phyloP scores from a whole-genome alignment of 1,139 yeast genomes.

The Geotrichum siamense region DNA sequence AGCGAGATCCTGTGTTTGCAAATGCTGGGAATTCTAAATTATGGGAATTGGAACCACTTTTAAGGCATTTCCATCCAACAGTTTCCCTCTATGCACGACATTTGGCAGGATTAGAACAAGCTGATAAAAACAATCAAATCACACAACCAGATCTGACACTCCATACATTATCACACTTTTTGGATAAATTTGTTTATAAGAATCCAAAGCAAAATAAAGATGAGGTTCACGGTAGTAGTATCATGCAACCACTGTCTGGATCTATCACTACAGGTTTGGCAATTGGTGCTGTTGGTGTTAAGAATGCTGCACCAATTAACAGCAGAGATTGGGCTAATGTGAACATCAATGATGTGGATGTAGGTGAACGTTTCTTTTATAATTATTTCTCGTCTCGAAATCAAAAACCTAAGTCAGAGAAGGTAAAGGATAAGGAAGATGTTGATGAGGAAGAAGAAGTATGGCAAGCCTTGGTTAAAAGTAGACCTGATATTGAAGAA shows the following conservation, averaged over 20 bases:
- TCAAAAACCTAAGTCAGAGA: constrained; percentile 28
- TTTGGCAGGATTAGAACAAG: constrained; percentile 18
- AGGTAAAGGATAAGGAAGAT: constrained; percentile 21
- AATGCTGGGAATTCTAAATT: constrained; percentile 72
- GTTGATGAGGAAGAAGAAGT: constrained; percentile 44
- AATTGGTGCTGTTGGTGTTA: constrained; percentile 40
- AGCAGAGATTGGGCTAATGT: constrained; percentile 75
- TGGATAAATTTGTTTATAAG: constrained; percentile 91
- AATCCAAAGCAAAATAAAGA: constrained; percentile 72
- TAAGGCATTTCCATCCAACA: constrained; percentile 88
- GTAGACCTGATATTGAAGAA: constrained; percentile 68
- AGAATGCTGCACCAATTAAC: constrained; percentile 51
- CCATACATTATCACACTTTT: constrained; percentile 79
- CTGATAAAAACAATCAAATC: background rate
- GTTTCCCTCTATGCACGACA: constrained; percentile 67
- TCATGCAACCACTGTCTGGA: constrained; percentile 98
- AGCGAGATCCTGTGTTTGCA: constrained; percentile 86
- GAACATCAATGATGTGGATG: constrained; percentile 59
- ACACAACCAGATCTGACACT: constrained; percentile 83
- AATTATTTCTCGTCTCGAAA: constrained; percentile 63
- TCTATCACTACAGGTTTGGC: constrained; percentile 67
- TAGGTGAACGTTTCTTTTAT: constrained; percentile 85
- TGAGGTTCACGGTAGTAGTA: constrained; percentile 69
- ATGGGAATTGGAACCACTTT: constrained; percentile 77
- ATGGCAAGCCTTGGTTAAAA: constrained; percentile 82